A percentile compares a stretch with the other conserved stretches of the same genome.
phyloP scores from a whole-genome alignment of 441 rosid genomes.

The Eruca vesicaria region DNA sequence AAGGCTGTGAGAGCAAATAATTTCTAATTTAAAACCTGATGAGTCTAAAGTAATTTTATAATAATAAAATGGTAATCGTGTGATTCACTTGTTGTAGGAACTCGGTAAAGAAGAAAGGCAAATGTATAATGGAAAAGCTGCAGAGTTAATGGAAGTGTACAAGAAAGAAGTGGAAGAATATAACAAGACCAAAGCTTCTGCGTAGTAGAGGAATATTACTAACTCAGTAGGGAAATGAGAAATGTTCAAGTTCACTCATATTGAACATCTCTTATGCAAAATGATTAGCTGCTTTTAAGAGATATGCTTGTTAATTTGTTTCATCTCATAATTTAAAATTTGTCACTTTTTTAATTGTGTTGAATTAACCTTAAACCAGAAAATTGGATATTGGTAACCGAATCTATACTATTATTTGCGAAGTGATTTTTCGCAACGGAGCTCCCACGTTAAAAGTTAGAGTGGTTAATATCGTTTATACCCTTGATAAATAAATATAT shows the following conservation, averaged over 20 bases:
- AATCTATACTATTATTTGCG: too few species aligned
- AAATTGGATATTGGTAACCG: not conserved
- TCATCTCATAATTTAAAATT: not conserved
- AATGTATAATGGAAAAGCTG: conserved; percentile 60
- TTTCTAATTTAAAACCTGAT: too few species aligned
- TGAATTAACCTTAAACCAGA: not conserved
- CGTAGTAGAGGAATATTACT: not conserved
- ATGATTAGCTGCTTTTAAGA: not conserved
- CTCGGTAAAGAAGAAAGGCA: conserved; percentile 59
- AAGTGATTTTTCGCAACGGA: too few species aligned
- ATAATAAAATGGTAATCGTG: not conserved
- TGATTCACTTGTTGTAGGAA: conserved; percentile 40
- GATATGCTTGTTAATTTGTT: not conserved
- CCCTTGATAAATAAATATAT: too few species aligned
- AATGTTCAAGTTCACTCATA: conserved; percentile 10
- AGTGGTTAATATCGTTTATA: too few species aligned
- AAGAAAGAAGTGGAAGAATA: conserved; percentile 70
- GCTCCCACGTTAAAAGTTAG: too few species aligned
- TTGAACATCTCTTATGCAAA: conserved; percentile 2
- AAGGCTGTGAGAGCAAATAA: too few species aligned
- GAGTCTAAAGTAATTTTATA: not conserved
- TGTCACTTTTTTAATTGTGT: not conserved
- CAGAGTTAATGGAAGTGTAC: conserved; percentile 67
- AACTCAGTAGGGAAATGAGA: not conserved
- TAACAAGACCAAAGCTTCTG: conserved; percentile 28